Base-by-base conservation (phyloP, 352 stramenopile species). In the Globisporangium echinulatum region DNA sequence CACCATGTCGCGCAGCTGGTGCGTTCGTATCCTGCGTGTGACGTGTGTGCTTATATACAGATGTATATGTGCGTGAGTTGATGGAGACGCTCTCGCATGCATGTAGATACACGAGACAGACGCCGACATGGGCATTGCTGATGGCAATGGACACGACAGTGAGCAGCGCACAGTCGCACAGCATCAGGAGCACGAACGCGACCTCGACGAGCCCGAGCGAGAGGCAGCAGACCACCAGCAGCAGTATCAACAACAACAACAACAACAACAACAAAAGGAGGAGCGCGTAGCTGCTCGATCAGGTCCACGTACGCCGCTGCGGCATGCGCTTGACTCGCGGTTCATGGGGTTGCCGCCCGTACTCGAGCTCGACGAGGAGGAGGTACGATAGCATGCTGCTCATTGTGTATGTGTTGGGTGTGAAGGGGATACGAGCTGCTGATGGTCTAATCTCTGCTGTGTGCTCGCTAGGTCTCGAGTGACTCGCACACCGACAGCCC, bases 1-100 rank as follows among this genome's bases (percentile, higher is more conserved):
- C 82, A 88, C 57, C 58, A 68, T n/a, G 71, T 82, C 51, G 71
- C 75, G 15, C 67, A 79, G 39, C 49, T 88, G 63, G 80, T 91
- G 58, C 54, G 74, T 76, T 48, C 7, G 10, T 19, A 9, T 46
- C 6, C 14, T n/a, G 54, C 14, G 25, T 15, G n/a, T 36, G 39
- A 1, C 10, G 5, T 52, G n/a, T 38, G 5, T 39, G 19, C 33
- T 11, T 38, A 15, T 11, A 9, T 52, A 19, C 17, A 19, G 25
- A 3, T 19, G 15, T 15, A 55, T 15, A 55, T 37, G 25, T 33
- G 25, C 25, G 25, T 33, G 25, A 33, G 25, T 33, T 33, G 25
- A 36, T 11, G 46, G 9, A 19, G 13, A 7, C 11, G 40, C 40
- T 44, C 1, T 8, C 40, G 11, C 40, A 14, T 44, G 40, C 40